Conservation (phyloP, 768 basidiomycete species). For the Amanita pallidorosea region DNA sequence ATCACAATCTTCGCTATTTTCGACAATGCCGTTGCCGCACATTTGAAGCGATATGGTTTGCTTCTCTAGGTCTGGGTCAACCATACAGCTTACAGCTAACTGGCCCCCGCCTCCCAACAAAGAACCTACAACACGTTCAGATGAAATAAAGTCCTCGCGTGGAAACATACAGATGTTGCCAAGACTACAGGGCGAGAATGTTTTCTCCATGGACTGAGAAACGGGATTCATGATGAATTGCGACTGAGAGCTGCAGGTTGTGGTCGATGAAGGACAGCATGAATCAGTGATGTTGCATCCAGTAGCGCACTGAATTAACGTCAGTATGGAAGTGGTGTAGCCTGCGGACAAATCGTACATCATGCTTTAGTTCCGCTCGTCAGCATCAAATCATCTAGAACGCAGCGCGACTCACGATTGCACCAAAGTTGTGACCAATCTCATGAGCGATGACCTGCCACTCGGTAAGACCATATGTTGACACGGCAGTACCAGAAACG, state of each 20-base stretch:
- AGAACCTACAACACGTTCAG: conserved; percentile 32
- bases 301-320: conserved; percentile 39
- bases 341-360: conserved; percentile 25
- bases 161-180: conserved; percentile 70
- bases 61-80: conserved; percentile 37
- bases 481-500: conserved; percentile 77
- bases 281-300: conserved; percentile 45
- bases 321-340: conserved; percentile 3
- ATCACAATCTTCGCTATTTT: conserved; percentile 81
- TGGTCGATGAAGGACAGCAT: conserved; percentile 63
- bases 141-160: background rate
- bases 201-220: conserved; percentile 47
- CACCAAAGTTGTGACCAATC: conserved; percentile 83
- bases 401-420: conserved; percentile 49
- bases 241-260: conserved; percentile 51
- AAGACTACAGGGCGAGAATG: conserved; percentile 69
- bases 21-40: conserved; percentile 81
- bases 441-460: conserved; percentile 82
- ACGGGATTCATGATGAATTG: conserved; percentile 81
- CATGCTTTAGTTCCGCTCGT: conserved; percentile 32
- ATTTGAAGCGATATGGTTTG: conserved; percentile 53
- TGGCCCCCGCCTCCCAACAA: conserved; percentile 41
- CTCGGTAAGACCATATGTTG: conserved; percentile 65
- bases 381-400: conserved; percentile 5
- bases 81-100: conserved; percentile 59